phyloP scores from a whole-genome alignment of 164 flowering plant species.

The Taxillus chinensis region DNA sequence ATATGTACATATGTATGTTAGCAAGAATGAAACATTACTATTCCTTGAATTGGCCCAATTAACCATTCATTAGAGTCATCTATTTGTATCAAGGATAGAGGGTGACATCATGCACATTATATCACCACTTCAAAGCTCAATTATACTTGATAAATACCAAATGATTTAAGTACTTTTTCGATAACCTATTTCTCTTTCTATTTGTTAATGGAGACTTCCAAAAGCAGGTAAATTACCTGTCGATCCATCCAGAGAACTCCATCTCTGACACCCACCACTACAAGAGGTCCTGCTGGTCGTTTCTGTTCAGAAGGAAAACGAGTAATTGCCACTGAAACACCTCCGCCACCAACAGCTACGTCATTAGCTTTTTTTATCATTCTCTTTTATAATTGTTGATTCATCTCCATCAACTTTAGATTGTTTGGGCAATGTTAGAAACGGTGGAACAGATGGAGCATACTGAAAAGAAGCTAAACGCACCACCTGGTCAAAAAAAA shows the following conservation, averaged over 20 bases:
- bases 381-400: conserved; percentile 40
- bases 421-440: conserved; percentile 70
- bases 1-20: no score
- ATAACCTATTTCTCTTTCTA: no score
- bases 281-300: conserved; percentile 92
- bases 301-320: conserved; percentile 97
- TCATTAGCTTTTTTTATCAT: conserved; percentile 71
- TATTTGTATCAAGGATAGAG: no score
- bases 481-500: conserved; percentile 51
- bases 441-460: conserved; percentile 94
- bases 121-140: no score
- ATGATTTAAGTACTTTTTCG: no score
- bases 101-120: no score
- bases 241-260: conserved; percentile 96
- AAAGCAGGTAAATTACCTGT: conserved; percentile 39
- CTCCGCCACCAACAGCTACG: conserved; percentile 99
- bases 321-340: conserved; percentile 92
- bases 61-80: no score
- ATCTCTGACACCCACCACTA: conserved; percentile 91
- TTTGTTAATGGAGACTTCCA: no score
- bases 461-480: conserved; percentile 96
- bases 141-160: no score
- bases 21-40: no score
- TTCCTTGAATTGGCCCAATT: no score
- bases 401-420: conserved; percentile 72